Evolutionary conservation across 805 yeast species (phyloP).

Genomic region (Candida ulmi): DNA sequence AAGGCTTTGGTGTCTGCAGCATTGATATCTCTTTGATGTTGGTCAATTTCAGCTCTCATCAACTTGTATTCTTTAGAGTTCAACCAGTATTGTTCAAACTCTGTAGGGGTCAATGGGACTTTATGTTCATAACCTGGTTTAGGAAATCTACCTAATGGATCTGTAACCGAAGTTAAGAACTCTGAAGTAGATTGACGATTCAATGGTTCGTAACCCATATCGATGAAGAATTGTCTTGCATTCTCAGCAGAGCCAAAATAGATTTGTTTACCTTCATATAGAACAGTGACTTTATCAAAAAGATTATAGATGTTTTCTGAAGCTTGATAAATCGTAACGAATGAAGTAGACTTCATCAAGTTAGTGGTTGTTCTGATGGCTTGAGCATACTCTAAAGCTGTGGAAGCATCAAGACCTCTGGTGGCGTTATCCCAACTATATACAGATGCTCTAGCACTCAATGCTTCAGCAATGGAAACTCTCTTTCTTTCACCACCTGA

Average conservation of each 20-base stretch:
- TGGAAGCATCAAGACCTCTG: slow-evolving; percentile 80
- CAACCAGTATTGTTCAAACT: slow-evolving; percentile 57
- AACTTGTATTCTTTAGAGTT: slow-evolving; percentile 48
- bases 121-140: slow-evolving; percentile 40
- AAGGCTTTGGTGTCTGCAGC: slow-evolving; percentile 27
- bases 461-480: slow-evolving; percentile 76
- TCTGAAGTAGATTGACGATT: slow-evolving; percentile 67
- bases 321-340: slow-evolving; percentile 68
- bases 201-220: slow-evolving; percentile 62
- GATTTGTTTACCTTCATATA: slow-evolving; percentile 57
- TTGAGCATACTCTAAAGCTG: slow-evolving; percentile 69
- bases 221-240: slow-evolving; percentile 53
- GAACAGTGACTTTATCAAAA: slow-evolving; percentile 57
- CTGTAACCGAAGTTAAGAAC: slow-evolving; percentile 64
- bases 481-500: slow-evolving; percentile 87
- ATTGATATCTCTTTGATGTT: slow-evolving; percentile 25
- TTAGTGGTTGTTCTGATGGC: slow-evolving; percentile 61
- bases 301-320: slow-evolving; percentile 59
- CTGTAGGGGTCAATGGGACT: slow-evolving; percentile 59
- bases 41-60: slow-evolving; percentile 42
- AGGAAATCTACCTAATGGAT: slow-evolving; percentile 53
- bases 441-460: slow-evolving; percentile 56
- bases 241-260: slow-evolving; percentile 54
- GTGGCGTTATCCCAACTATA: slow-evolving; percentile 82
- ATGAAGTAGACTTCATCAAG: slow-evolving; percentile 46